Conservation (phyloP, 2,329 filamentous ascomycete genomes). For the Colletotrichum kahawae region DNA sequence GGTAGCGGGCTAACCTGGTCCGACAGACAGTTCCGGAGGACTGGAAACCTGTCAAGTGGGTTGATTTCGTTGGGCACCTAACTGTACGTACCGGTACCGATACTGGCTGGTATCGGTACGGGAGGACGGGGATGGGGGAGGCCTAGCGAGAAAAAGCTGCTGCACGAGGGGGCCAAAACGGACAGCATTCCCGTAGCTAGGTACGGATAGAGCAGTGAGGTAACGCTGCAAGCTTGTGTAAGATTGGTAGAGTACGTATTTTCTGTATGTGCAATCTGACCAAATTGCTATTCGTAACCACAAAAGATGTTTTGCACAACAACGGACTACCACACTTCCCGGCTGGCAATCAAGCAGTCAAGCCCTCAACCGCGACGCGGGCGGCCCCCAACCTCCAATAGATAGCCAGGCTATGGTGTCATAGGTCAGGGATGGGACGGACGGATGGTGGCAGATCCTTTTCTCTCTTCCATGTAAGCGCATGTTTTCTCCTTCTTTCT, state of each 20-base stretch:
- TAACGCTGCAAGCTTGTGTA: neutral
- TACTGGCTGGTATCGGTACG: neutral
- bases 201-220: neutral
- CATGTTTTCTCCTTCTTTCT: neutral
- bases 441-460: constrained; percentile 13
- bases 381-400: constrained; percentile 9
- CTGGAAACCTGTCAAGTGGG: neutral
- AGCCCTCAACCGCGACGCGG: neutral
- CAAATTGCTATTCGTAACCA: neutral
- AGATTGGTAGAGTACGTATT: neutral
- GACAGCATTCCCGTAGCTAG: neutral
- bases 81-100: neutral
- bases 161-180: constrained; percentile 12
- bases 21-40: neutral
- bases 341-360: constrained; percentile 14
- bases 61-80: neutral
- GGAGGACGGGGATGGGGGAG: neutral
- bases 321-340: neutral
- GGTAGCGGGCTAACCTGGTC: neutral
- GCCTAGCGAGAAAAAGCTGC: neutral
- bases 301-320: neutral
- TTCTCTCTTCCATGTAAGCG: neutral
- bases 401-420: constrained; percentile 3
- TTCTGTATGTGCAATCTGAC: neutral
- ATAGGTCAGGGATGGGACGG: constrained; percentile 13